Conservation (phyloP, 192 early-diverging fungal species). For the Backusella liffmaniae region DNA sequence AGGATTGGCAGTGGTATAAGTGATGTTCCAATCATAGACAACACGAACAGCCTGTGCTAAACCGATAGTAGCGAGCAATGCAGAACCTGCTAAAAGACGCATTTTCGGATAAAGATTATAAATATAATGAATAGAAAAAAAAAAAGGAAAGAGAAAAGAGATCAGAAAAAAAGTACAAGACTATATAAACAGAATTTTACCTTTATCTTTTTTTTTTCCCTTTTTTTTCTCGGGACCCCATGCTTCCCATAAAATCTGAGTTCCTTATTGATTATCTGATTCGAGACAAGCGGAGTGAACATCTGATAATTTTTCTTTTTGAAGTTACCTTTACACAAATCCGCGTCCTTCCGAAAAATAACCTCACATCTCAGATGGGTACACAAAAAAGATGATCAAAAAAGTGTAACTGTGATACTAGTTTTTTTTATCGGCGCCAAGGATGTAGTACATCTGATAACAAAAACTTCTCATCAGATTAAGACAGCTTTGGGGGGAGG, state of each 20-base stretch:
- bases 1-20: slow-evolving; percentile 62
- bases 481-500: not conserved
- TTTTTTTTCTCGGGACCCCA: not conserved
- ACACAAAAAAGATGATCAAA: not conserved
- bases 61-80: slow-evolving; percentile 19
- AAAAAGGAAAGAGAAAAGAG: slow-evolving; percentile 10
- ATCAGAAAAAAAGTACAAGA: slow-evolving; percentile 5
- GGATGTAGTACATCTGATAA: slow-evolving; percentile 2
- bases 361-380: not conserved
- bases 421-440: not conserved
- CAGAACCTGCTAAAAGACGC: slow-evolving; percentile 3
- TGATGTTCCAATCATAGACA: slow-evolving; percentile 69
- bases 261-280: slow-evolving; percentile 7
- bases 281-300: slow-evolving; percentile 1
- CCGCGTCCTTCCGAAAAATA: slow-evolving; percentile 1
- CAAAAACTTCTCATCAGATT: slow-evolving; percentile 9
- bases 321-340: not conserved
- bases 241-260: not conserved
- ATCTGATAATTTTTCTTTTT: not conserved
- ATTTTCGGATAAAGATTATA: slow-evolving; percentile 5
- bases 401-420: not conserved
- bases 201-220: not conserved
- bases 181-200: slow-evolving; percentile 10
- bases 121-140: slow-evolving; percentile 11
- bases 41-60: slow-evolving; percentile 53